Evolutionary conservation across 2,329 filamentous ascomycete species (phyloP), one percentile per base, ranked within the genome.

Genomic region (Pseudogymnoascus sp.): DNA sequence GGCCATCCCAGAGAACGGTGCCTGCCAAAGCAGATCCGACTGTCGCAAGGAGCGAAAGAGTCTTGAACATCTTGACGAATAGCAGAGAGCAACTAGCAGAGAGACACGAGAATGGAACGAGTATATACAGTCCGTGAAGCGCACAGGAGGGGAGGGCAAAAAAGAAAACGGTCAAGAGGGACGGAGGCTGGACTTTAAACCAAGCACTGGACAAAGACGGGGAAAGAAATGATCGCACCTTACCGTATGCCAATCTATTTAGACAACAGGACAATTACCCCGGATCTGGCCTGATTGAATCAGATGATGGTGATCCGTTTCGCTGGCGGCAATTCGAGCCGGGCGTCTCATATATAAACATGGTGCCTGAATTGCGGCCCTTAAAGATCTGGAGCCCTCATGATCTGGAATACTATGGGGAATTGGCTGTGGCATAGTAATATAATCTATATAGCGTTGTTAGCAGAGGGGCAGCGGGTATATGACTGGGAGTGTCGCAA

Each of bases 1-100:
- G 81, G 28, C 85, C 85, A 70, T 87, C 84, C 85, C 85, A 88
- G 6, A 85, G 72, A 47, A 84, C 75, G 0, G 77, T 79, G 59
- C 78, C 79, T 68, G 70, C 41, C 41, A 47, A 22, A 66, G 60
- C 66, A 68, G n/a, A 67, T 68, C 58, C 70, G 67, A 41, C 67
- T 64, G 37, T 64, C 22, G 14, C 65, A 36, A 37, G 64, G 60
- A 58, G 30, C n/a, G 53, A 58, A 58, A 58, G 28, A 47, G 41
- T 14, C 41, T 47, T 47, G 41, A 47, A 14, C 41, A 47, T 47
- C 22, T 28, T 47, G 41, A 28, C 41, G 22, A 47, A 47, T 47
- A 47, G 5, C 41, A 47, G 41, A 47, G 41, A 28, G 41, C 41
- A 47, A 47, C n/a, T 6, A 22, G 28, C 18, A 22, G 14, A 14